Base-by-base conservation (phyloP, 2,329 filamentous ascomycete genomes). In the Penicillium sp. region DNA sequence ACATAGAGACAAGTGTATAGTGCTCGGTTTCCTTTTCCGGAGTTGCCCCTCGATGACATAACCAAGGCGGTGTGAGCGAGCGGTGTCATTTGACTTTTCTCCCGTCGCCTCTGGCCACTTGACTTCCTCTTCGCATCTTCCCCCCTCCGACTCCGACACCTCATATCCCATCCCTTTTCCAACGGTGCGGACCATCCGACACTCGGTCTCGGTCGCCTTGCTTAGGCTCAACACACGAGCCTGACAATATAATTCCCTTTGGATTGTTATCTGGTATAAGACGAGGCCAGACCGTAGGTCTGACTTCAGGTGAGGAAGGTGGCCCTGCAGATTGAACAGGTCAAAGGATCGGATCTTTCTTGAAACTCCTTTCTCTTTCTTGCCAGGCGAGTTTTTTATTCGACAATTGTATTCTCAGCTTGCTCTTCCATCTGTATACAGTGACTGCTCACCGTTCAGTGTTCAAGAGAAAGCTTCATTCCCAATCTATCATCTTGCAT, bases 341-440 rank as follows among this genome's bases (percentile, higher is more conserved):
- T 41, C 54, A 47, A 54, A 55, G 57, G 55, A 59, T 51, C 49
- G 50, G 49, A 53, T 28, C 39, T 46, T 49, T 53, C 29, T 53
- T 54, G 29, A 43, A 43, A 42, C 33, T 39, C 42, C 47, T 47
- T 47, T 49, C 44, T 50, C 29, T 49, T 52, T 54, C 50, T 50
- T 50, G 40, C 58, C 49, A 44, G 56, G 53, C 54, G 54, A 44
- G 57, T 56, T 57, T 58, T 49, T 13, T 42, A 18, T 54, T 53
- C 52, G 50, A 50, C 49, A 47, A 50, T 62, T 67, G 62, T 69
- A 66, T 61, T 57, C 57, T 57, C 64, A 59, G 52, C 56, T 61
- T 60, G 45, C 51, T 59, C 54, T 20, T 63, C 62, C 53, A 58
- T 64, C 62, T 69, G 63, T 70, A 66, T 67, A 56, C 66, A 67